Conservation (phyloP, 73 alveolate genomes). For the Symbiodinium natans region DNA sequence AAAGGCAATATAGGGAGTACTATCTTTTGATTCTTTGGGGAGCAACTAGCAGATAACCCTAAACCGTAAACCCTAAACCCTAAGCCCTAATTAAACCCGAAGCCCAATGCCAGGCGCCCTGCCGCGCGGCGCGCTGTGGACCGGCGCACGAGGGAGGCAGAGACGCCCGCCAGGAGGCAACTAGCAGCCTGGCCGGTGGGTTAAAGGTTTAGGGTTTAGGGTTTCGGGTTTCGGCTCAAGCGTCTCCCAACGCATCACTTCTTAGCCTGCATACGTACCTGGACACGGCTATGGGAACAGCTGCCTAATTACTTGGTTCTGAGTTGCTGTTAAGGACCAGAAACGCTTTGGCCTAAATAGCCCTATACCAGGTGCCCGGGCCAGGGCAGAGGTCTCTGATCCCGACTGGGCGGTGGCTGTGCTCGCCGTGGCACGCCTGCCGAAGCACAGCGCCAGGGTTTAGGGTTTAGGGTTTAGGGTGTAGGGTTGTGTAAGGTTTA, state of each 20-base stretch:
- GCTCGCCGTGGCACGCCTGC: neutral
- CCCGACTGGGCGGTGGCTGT: neutral
- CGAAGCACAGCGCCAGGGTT: neutral
- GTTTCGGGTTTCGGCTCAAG: neutral
- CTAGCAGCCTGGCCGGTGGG: neutral
- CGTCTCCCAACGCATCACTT: no score
- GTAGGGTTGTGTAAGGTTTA: neutral
- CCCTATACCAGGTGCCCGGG: neutral
- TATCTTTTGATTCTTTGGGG: no score
- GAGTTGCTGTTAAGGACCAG: no score
- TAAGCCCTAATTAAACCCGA: no score
- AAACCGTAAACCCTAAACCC: neutral
- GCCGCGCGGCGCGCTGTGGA: neutral
- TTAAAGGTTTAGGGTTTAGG: neutral
- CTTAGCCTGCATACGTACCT: no score
- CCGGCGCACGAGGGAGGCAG: neutral
- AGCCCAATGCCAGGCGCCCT: neutral
- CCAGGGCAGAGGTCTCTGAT: neutral
- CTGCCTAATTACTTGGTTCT: no score
- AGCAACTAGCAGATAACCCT: no score
- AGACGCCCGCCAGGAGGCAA: neutral
- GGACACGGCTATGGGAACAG: no score
- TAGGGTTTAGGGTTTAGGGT: no score
- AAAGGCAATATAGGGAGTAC: no score
- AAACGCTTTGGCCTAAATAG: no score